Conservation (phyloP, 371 early-diverging fungal genomes). For the Scutellospora calospora region DNA sequence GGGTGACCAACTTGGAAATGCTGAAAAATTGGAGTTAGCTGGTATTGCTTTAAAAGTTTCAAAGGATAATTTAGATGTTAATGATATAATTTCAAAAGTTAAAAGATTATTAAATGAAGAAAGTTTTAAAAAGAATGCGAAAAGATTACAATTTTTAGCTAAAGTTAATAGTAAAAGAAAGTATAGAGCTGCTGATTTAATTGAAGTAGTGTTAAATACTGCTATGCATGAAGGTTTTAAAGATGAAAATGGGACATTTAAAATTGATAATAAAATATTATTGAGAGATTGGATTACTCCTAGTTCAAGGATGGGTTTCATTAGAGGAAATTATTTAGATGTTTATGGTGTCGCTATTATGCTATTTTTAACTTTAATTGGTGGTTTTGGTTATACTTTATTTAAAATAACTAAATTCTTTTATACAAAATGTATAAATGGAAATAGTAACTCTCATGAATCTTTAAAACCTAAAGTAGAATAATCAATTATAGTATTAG, state of each 20-base stretch:
- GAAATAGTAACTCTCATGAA: too few species aligned
- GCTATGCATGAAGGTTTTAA: too few species aligned
- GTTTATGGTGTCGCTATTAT: too few species aligned
- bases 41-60: neutral
- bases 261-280: neutral
- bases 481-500: too few species aligned
- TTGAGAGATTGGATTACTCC: slow-evolving; percentile 2
- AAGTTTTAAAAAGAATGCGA: too few species aligned
- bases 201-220: slow-evolving; percentile 32
- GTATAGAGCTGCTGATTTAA: slow-evolving; percentile 36
- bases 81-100: slow-evolving; percentile 21
- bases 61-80: neutral
- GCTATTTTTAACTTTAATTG: too few species aligned
- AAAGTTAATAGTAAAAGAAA: slow-evolving; percentile 41
- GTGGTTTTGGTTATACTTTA: too few species aligned
- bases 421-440: too few species aligned
- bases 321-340: slow-evolving; percentile 34
- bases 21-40: neutral
- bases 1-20: slow-evolving; percentile 17
- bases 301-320: slow-evolving; percentile 17
- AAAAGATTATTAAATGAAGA: neutral
- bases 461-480: too few species aligned
- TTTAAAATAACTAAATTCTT: too few species aligned
- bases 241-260: too few species aligned
- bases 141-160: slow-evolving; percentile 21